These are phyloP conservation scores for Cicer yamashitae DNA, from an alignment of 306 rosid genomes.

Conservation along the genomic window DNA sequence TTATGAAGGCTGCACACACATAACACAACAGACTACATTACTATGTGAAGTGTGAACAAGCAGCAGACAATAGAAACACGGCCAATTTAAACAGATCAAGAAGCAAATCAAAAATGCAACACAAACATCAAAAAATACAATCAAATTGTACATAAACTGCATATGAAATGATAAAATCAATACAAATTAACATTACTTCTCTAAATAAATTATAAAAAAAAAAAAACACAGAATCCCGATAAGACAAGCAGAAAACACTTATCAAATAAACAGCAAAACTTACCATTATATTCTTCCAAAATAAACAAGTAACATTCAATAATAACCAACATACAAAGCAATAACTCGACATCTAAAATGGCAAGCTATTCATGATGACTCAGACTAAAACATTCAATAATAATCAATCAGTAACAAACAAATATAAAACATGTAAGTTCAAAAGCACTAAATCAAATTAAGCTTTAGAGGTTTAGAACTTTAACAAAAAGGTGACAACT, in stretches of 20 bases:
- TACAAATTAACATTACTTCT: neutral
- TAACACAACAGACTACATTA: neutral
- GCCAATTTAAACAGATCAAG: neutral
- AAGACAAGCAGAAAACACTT: neutral
- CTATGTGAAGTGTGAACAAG: neutral
- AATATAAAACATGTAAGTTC: neutral
- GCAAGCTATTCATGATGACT: no score
- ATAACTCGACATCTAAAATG: neutral
- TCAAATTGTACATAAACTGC: neutral
- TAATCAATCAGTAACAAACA: neutral
- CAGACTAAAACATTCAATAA: neutral
- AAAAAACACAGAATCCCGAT: neutral
- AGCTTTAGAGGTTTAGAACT: neutral
- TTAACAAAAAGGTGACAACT: no score
- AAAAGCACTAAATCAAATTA: neutral
- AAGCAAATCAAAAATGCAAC: neutral
- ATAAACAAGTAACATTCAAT: neutral
- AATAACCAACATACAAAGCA: neutral
- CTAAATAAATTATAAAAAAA: neutral
- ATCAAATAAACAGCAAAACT: neutral
- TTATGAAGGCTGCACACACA: slow-evolving; percentile 50
- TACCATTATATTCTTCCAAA: neutral
- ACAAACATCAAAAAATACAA: neutral
- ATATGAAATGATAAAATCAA: neutral
- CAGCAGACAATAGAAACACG: neutral